Conservation (phyloP, 495 filamentous ascomycete species). For the Penicillium desertorum region DNA sequence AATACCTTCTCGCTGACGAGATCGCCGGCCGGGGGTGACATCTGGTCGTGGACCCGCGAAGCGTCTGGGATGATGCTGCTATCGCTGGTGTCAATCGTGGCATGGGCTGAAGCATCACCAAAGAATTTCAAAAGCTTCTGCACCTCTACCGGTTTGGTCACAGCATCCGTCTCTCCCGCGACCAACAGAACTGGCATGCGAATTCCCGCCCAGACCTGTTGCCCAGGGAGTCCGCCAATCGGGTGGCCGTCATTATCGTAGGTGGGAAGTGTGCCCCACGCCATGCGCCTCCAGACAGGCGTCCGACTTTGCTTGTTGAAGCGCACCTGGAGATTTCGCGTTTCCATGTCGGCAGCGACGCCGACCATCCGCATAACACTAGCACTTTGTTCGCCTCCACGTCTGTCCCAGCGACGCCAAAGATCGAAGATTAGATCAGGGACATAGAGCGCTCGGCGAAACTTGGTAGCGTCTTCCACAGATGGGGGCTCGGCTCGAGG, state of each 20-base stretch:
- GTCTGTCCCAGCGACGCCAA: conserved; percentile 75
- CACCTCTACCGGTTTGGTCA: conserved; percentile 70
- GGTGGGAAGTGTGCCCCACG: conserved; percentile 63
- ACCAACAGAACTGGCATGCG: conserved; percentile 73
- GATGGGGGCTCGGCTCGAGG: conserved; percentile 64
- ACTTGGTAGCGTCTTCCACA: conserved; percentile 48
- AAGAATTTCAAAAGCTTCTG: conserved; percentile 65
- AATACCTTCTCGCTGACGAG: conserved; percentile 30
- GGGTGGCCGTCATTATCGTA: conserved; percentile 47
- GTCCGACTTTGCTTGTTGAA: conserved; percentile 84
- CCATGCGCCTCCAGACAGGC: conserved; percentile 81
- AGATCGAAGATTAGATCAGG: conserved; percentile 74
- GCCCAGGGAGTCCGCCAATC: conserved; percentile 65
- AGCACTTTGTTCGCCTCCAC: conserved; percentile 71
- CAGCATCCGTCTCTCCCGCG: conserved; percentile 71
- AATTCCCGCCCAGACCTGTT: conserved; percentile 71
- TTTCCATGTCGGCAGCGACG: conserved; percentile 65
- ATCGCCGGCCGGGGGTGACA: conserved; percentile 10
- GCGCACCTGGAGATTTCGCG: conserved; percentile 72
- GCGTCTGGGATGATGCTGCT: conserved; percentile 49
- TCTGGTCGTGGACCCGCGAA: conserved; percentile 36
- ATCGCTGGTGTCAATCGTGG: conserved; percentile 42
- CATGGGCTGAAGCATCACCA: conserved; percentile 32
- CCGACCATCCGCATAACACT: conserved; percentile 84
- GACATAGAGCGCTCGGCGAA: conserved; percentile 60